Base-by-base conservation (phyloP, 192 early-diverging fungal genomes). In the Jimgerdemannia lactiflua region DNA sequence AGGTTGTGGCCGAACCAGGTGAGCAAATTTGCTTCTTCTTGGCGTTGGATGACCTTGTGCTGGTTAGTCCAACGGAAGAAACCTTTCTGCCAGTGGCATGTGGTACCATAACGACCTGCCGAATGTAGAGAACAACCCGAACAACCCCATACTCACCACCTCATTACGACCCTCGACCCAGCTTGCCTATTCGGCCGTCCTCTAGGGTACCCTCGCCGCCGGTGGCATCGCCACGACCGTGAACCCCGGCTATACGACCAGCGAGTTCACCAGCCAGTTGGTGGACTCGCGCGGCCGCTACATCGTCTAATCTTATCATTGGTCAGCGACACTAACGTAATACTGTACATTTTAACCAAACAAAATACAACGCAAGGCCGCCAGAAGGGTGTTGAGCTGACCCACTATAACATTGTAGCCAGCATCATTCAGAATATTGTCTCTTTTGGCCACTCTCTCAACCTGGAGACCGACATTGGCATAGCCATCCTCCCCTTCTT, bases 321-420 rank as follows among this genome's bases (percentile, higher is more conserved):
- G 20, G 18, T 71, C 49, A 59, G 6, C 14, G 6, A 10, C 14
- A 6, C 14, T 59, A 59, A 59, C 14, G 29, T 14, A 59, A 59
- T 59, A 59, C 49, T 14, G 8, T 59, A 59, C 49, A 59, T 14
- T 14, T 14, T 59, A 6, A 6, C 49, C 49, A 6, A 59, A 6
- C 49, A 59, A 4, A 54, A 54, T 59, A 0, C 49, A 6, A 59
- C 49, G 8, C 49, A 59, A 59, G 90, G 94, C 10, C 85, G 78
- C 66, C 91, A 92, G 44, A 98, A 98, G 79, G 95, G 95, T 74
- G 94, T 98, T 18, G 83, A 88, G 68, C 89, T 92, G 3, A 95
- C 92, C 39, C 95, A 96, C 70, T 75, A 77, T 9, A 96, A 96
- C 84, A 88, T 96, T 75, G 90, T 94, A 8, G 85, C 94, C 39